Evolutionary conservation across 2,329 filamentous ascomycete genomes (phyloP), one percentile per base, ranked within the genome.

Genomic region (Alternaria hordeiaustralica): DNA sequence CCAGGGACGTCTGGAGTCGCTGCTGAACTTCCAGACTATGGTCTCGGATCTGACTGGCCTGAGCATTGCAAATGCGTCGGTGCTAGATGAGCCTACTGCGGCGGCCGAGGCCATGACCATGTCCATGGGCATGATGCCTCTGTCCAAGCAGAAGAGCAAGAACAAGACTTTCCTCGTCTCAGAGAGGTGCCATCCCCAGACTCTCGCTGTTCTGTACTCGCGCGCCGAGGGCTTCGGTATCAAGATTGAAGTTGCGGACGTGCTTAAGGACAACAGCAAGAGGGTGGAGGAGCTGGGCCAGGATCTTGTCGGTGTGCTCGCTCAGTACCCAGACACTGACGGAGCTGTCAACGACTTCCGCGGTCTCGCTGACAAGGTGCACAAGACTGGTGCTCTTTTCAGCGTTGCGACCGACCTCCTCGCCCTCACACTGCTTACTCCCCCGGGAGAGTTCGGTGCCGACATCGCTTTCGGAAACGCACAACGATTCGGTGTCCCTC

Each of bases 51-150:
- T 98, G 68, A 97, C 95, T 0, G 93, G 88, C 2, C 86, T 98
- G 28, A 88, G 92, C 21, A 93, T 97, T 68, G 89, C 95, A 65
- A 97, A 98, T 84, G 93, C 95, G 44, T 97, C 93, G 47, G 86
- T 97, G 53, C 84, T 97, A 45, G 95, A 97, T 72, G 95, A 97
- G 82, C 90, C 92, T 21, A 97, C 95, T 2, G 95, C 95, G 12
- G 95, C 94, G 13, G 93, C 94, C 26, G 95, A 98, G 83, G 95
- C 95, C 68, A 96, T 98, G 94, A 97, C 94, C 13, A 87, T 98
- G 80, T 95, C 94, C 0, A 82, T 97, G 81, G 94, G 93, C 75
- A 87, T 88, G 21, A 85, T 97, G 44, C 87, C 94, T 1, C 75
- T 86, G 5, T 87, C 90, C 4, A 89, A 92, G 71, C 89, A 91